Conservation (phyloP, 768 basidiomycete species). For the Clavaria fumosa region DNA sequence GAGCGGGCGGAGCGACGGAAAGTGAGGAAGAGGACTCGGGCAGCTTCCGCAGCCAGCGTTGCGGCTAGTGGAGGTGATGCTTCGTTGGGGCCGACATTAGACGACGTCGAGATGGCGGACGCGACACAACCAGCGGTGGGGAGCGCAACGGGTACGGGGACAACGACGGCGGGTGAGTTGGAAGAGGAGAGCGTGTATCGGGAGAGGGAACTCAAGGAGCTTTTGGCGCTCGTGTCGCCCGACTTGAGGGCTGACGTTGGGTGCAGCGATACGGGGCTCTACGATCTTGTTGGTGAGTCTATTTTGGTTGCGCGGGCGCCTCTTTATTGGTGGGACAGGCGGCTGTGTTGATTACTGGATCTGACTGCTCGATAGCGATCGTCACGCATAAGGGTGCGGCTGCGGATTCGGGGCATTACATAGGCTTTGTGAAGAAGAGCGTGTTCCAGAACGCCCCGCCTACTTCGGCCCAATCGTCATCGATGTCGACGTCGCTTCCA, state of each 20-base stretch:
- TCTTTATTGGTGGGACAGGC: not conserved
- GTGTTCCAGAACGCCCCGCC: slow-evolving; percentile 35
- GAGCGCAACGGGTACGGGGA: slow-evolving; percentile 14
- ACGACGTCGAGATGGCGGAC: slow-evolving; percentile 12
- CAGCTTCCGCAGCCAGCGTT: slow-evolving; percentile 11
- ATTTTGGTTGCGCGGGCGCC: not conserved
- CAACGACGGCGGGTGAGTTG: slow-evolving; percentile 29
- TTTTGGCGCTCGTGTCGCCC: slow-evolving; percentile 48
- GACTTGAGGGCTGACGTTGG: slow-evolving; percentile 56
- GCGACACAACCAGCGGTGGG: slow-evolving; percentile 11
- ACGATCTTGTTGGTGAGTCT: slow-evolving; percentile 76
- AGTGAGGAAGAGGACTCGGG: slow-evolving; percentile 62
- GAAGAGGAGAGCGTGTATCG: slow-evolving; percentile 54
- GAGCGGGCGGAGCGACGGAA: slow-evolving; percentile 74
- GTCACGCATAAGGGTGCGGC: slow-evolving; percentile 95
- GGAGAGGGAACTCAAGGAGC: slow-evolving; percentile 44
- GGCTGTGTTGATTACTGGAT: not conserved
- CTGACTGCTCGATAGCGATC: slow-evolving; percentile 40
- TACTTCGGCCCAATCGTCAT: slow-evolving; percentile 10
- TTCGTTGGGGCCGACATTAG: slow-evolving; percentile 11
- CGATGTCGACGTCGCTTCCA: slow-evolving; percentile 11
- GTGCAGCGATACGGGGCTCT: slow-evolving; percentile 64
- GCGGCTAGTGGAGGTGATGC: slow-evolving; percentile 11
- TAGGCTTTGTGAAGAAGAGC: slow-evolving; percentile 76
- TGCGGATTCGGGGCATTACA: slow-evolving; percentile 93